Percentiles rank a stretch among this genome's conserved stretches.
Conservation (phyloP, 768 basidiomycete species). For the Gyrodon lividus region DNA sequence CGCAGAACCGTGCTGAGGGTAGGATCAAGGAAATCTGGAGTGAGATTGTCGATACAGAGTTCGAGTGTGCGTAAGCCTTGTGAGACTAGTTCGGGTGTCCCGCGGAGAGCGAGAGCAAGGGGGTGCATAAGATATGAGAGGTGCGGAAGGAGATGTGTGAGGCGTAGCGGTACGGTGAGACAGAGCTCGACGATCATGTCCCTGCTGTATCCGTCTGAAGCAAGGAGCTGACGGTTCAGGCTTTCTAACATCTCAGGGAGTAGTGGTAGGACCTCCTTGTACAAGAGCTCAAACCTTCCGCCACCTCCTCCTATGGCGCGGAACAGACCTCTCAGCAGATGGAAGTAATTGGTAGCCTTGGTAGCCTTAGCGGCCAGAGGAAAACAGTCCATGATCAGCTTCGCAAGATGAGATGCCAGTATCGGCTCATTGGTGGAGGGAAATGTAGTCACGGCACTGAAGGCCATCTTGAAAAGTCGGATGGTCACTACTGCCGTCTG, state of each 20-base stretch:
- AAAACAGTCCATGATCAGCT: conserved; percentile 95
- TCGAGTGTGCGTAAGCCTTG: conserved; percentile 96
- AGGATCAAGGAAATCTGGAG: conserved; percentile 96
- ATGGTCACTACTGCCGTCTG: conserved; percentile 80
- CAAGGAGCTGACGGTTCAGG: conserved; percentile 83
- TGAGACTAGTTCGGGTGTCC: conserved; percentile 84
- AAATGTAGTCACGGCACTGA: conserved; percentile 76
- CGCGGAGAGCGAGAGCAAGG: conserved; percentile 84
- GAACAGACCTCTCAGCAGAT: conserved; percentile 89
- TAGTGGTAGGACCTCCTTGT: conserved; percentile 94
- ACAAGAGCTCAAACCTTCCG: conserved; percentile 89
- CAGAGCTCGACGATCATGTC: conserved; percentile 98
- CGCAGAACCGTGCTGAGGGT: conserved; percentile 89
- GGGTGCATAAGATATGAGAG: conserved; percentile 96
- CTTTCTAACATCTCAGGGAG: conserved; percentile 97
- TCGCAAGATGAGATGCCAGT: conserved; percentile 88
- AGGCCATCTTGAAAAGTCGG: conserved; percentile 93
- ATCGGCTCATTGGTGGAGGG: conserved; percentile 84
- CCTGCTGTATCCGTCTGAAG: conserved; percentile 76
- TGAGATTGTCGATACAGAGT: conserved; percentile 98
- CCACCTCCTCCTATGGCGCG: conserved; percentile 90
- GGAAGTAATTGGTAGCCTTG: conserved; percentile 90
- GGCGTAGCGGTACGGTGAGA: conserved; percentile 91
- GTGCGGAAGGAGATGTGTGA: conserved; percentile 95
- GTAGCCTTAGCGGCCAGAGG: conserved; percentile 88